These are phyloP conservation scores for Thelonectria rubi DNA, from an alignment of 2,329 filamentous ascomycete genomes.

Conservation along the genomic window DNA sequence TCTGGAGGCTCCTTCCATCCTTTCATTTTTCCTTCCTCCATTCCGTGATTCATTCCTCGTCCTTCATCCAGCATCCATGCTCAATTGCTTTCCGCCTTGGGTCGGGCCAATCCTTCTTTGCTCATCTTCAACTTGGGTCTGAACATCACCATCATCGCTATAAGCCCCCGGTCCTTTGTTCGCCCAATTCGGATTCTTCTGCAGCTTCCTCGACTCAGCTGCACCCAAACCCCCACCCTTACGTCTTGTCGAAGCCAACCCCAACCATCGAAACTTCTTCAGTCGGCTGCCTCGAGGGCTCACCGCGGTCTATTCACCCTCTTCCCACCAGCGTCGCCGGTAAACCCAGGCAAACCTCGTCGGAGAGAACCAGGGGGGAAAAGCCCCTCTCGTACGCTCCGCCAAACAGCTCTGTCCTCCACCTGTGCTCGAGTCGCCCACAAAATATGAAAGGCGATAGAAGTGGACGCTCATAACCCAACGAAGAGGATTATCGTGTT, in stretches of 20 bases:
- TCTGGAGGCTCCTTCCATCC: background rate
- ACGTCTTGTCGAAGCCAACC: background rate
- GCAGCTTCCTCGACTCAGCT: conserved; percentile 1
- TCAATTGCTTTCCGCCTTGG: background rate
- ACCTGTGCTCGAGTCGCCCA: conserved; percentile 16
- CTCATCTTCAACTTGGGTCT: background rate
- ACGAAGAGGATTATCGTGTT: conserved; percentile 19
- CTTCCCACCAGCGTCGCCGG: background rate
- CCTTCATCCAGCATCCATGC: background rate
- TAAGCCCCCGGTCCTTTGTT: background rate
- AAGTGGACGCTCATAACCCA: conserved; percentile 12
- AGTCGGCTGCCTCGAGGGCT: background rate
- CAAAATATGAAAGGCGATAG: conserved; percentile 31
- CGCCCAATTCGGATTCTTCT: background rate
- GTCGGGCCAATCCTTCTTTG: background rate
- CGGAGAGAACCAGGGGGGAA: background rate
- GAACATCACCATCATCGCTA: background rate
- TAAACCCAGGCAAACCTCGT: background rate
- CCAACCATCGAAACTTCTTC: background rate
- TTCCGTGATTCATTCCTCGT: background rate
- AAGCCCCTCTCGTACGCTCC: conserved; percentile 4
- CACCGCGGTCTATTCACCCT: background rate
- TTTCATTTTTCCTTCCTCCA: background rate
- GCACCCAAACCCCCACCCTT: background rate
- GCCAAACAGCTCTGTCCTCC: conserved; percentile 8